Evolutionary conservation across 2,329 filamentous ascomycete species (phyloP).

Genomic region (Monosporascus cannonballus): DNA sequence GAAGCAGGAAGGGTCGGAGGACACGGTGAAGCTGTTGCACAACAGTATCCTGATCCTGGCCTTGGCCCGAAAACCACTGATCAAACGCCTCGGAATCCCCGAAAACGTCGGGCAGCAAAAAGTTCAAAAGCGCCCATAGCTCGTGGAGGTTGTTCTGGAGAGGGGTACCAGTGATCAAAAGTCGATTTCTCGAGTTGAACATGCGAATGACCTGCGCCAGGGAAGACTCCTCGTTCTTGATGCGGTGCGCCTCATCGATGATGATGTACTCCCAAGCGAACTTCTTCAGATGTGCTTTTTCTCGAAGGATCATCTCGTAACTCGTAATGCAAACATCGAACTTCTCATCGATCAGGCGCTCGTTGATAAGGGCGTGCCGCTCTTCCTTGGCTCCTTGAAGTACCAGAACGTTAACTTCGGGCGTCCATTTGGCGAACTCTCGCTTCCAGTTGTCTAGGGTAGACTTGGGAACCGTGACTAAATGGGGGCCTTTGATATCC

Average conservation of each 20-base stretch:
- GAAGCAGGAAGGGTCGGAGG: constrained; percentile 84
- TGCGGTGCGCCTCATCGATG: constrained; percentile 94
- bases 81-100: constrained; percentile 96
- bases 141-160: constrained; percentile 98
- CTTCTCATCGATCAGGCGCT: constrained; percentile 85
- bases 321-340: constrained; percentile 98
- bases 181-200: constrained; percentile 90
- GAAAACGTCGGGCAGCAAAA: constrained; percentile 95
- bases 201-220: constrained; percentile 92
- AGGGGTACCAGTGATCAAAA: constrained; percentile 94
- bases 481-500: constrained; percentile 83
- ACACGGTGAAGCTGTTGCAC: constrained; percentile 94
- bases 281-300: constrained; percentile 92
- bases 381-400: constrained; percentile 95
- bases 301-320: constrained; percentile 97
- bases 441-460: constrained; percentile 98
- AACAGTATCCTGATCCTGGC: constrained; percentile 86
- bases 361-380: constrained; percentile 79
- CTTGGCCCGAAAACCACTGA: constrained; percentile 92
- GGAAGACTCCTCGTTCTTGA: constrained; percentile 99
- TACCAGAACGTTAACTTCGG: constrained; percentile 89
- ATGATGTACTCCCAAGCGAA: constrained; percentile 99
- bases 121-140: constrained; percentile 95
- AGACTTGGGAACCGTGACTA: constrained; percentile 91
- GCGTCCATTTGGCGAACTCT: constrained; percentile 90